These are phyloP conservation scores for Hordeum marinum DNA, from an alignment of 176 grass and related monocot genomes.

Conservation along the genomic window DNA sequence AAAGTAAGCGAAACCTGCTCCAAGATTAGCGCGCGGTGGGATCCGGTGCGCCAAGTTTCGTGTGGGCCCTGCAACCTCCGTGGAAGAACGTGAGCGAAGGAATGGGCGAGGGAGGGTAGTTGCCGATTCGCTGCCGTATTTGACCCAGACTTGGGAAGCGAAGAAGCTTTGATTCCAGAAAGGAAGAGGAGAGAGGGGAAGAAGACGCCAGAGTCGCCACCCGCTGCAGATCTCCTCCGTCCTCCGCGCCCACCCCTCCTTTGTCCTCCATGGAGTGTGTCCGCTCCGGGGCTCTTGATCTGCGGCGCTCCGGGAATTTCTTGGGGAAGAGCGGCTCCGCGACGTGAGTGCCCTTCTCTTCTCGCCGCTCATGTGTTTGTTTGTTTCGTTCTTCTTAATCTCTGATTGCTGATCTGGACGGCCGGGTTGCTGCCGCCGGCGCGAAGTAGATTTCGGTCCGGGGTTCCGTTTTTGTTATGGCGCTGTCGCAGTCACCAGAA, in stretches of 20 bases:
- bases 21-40: neutral
- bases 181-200: neutral
- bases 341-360: conserved; percentile 17
- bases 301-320: neutral
- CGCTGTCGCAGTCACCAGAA: neutral
- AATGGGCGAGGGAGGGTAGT: neutral
- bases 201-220: neutral
- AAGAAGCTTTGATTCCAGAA: neutral
- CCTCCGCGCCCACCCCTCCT: neutral
- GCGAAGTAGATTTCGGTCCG: neutral
- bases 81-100: neutral
- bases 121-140: neutral
- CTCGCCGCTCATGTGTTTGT: neutral
- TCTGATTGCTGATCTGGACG: neutral
- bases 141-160: neutral
- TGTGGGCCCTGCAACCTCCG: neutral
- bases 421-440: neutral
- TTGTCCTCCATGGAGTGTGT: conserved; percentile 33
- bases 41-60: neutral
- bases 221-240: conserved; percentile 8
- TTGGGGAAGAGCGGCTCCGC: neutral
- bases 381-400: neutral
- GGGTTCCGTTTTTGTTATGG: neutral
- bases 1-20: neutral
- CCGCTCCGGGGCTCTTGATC: conserved; percentile 20